phyloP scores from a whole-genome alignment of 768 basidiomycete genomes.

The Chalciporus chontae region DNA sequence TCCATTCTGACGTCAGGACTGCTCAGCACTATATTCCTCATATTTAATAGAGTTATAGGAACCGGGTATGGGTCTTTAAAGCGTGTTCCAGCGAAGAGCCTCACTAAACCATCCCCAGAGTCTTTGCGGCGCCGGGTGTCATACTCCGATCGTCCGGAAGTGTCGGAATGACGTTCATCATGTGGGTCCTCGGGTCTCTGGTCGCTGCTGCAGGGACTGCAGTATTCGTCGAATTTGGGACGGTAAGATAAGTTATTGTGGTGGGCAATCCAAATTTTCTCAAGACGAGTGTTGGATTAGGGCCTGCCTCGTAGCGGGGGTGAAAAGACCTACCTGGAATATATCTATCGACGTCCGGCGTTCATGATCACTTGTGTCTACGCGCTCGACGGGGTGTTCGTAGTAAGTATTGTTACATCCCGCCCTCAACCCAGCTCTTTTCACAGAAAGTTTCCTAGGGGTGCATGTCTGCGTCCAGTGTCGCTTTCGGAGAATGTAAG shows the following conservation, averaged over 20 bases:
- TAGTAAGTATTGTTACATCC: conserved; percentile 36
- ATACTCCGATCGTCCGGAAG: conserved; percentile 68
- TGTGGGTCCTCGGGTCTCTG: conserved; percentile 68
- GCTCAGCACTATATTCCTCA: conserved; percentile 56
- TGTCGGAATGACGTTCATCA: conserved; percentile 60
- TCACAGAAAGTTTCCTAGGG: conserved; percentile 37
- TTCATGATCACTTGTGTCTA: conserved; percentile 61
- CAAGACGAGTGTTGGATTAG: conserved; percentile 27
- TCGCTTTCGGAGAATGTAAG: conserved; percentile 74
- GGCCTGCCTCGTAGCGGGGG: conserved; percentile 69
- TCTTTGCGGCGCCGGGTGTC: conserved; percentile 67
- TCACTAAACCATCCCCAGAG: conserved; percentile 40
- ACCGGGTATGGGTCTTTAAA: conserved; percentile 46
- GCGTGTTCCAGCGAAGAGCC: not conserved
- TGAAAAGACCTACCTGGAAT: conserved; percentile 76
- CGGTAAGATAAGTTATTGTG: conserved; percentile 37
- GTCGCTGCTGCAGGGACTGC: conserved; percentile 65
- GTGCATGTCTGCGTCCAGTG: conserved; percentile 52
- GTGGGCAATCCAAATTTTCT: too few species aligned
- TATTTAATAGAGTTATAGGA: conserved; percentile 76
- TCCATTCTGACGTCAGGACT: conserved; percentile 11
- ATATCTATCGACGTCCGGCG: conserved; percentile 58
- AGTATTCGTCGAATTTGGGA: conserved; percentile 74
- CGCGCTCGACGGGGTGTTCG: conserved; percentile 53
- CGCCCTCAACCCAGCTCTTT: not conserved